These are phyloP conservation scores for Clathrospora elynae DNA, from an alignment of 2,329 filamentous ascomycete species.

Conservation along the genomic window DNA sequence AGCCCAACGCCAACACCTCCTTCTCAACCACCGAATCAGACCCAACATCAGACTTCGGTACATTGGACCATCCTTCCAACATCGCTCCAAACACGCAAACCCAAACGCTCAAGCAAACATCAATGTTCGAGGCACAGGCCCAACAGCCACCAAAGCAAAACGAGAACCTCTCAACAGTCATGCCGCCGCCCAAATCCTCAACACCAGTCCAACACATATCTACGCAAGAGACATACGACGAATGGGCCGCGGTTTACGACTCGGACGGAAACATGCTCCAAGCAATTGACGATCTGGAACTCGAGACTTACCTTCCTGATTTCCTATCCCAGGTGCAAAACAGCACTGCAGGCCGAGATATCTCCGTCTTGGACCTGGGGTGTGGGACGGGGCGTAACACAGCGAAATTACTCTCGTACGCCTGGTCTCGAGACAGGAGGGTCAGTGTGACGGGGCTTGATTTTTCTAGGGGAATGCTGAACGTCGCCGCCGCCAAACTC, in stretches of 20 bases:
- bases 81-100: conserved; percentile 7
- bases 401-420: conserved; percentile 53
- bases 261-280: conserved; percentile 70
- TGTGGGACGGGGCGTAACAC: conserved; percentile 71
- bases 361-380: conserved; percentile 64
- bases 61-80: conserved; percentile 7
- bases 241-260: conserved; percentile 64
- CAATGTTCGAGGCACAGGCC: too few species aligned
- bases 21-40: conserved; percentile 47
- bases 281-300: conserved; percentile 64
- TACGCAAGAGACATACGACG: conserved; percentile 56
- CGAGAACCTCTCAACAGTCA: background rate
- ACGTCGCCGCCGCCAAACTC: conserved; percentile 54
- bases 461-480: conserved; percentile 63
- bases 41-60: conserved; percentile 25
- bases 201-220: conserved; percentile 41
- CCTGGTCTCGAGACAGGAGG: conserved; percentile 26
- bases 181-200: background rate
- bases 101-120: conserved; percentile 25
- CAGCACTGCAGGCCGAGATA: conserved; percentile 5
- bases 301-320: conserved; percentile 57
- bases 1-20: conserved; percentile 31
- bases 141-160: conserved; percentile 9
- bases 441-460: conserved; percentile 60
- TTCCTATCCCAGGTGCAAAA: conserved; percentile 49